Percentiles rank a stretch among this genome's conserved stretches.
Evolutionary conservation across 2,329 filamentous ascomycete species (phyloP).

Genomic region (Aspergillus luchuensis): DNA sequence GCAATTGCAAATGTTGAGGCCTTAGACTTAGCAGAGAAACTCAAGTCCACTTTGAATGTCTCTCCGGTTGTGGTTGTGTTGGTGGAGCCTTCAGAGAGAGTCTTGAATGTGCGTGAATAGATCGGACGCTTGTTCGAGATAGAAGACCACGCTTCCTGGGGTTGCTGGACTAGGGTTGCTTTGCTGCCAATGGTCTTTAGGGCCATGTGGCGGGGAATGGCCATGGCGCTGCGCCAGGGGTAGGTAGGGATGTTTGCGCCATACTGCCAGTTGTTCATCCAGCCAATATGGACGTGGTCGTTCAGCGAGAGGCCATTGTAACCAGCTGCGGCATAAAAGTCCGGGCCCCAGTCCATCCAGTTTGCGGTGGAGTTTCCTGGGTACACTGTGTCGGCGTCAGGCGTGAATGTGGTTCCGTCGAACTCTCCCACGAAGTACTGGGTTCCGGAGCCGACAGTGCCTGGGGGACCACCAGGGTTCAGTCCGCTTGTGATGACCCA

Average conservation of each 20-base stretch:
- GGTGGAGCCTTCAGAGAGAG: neutral
- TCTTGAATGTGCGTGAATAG: neutral
- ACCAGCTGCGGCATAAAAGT: constrained; percentile 31
- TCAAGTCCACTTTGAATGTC: constrained; percentile 22
- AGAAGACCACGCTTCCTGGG: neutral
- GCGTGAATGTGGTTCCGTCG: constrained; percentile 27
- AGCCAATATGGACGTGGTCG: constrained; percentile 24
- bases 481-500: constrained; percentile 30
- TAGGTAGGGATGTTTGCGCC: constrained; percentile 24
- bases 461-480: constrained; percentile 34
- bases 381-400: constrained; percentile 22
- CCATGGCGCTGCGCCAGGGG: constrained; percentile 33
- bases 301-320: constrained; percentile 26
- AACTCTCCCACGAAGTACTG: constrained; percentile 35
- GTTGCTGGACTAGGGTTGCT: neutral
- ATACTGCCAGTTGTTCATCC: constrained; percentile 39
- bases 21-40: constrained; percentile 16
- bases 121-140: neutral
- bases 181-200: constrained; percentile 23
- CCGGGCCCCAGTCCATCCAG: constrained; percentile 34
- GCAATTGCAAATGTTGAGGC: constrained; percentile 23
- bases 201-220: constrained; percentile 24
- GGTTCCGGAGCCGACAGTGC: constrained; percentile 31
- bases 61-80: neutral
- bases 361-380: constrained; percentile 22